phyloP scores from a whole-genome alignment of 2,329 filamentous ascomycete species.

The Helicocarpus griseus region DNA sequence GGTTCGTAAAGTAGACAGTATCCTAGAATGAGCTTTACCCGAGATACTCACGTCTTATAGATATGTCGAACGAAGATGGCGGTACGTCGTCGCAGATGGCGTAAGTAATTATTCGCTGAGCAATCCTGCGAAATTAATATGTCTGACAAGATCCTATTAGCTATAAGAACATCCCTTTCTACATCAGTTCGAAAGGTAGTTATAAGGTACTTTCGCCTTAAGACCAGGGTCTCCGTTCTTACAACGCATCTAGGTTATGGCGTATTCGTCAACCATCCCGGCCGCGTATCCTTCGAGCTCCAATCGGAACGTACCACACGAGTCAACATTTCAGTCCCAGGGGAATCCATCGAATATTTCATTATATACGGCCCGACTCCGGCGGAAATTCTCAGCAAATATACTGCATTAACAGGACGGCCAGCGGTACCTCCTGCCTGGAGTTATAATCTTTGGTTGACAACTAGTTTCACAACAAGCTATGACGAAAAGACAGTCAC shows the following conservation, averaged over 20 bases:
- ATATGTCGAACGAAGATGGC: constrained; percentile 53
- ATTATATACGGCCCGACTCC: constrained; percentile 62
- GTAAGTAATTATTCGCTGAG: not conserved
- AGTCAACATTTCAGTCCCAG: constrained; percentile 59
- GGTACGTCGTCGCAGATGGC: constrained; percentile 32
- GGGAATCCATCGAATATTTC: constrained; percentile 63
- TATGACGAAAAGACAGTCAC: constrained; percentile 62
- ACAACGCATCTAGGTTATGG: constrained; percentile 49
- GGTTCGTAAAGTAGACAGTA: not conserved
- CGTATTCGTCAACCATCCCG: constrained; percentile 62
- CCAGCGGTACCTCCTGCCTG: constrained; percentile 58
- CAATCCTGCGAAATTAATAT: not conserved
- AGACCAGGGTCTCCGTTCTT: no score
- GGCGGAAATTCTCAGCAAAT: constrained; percentile 60
- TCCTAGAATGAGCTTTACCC: not conserved
- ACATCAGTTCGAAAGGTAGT: constrained; percentile 45
- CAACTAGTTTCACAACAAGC: constrained; percentile 60
- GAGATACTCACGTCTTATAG: constrained; percentile 10
- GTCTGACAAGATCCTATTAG: not conserved
- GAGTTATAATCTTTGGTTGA: constrained; percentile 70
- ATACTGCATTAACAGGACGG: constrained; percentile 57
- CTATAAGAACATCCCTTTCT: constrained; percentile 35
- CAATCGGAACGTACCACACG: constrained; percentile 64
- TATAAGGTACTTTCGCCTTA: no score
- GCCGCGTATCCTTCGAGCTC: constrained; percentile 61